Percentiles rank a stretch among this genome's conserved stretches.
phyloP scores from a whole-genome alignment of 768 basidiomycete genomes.

The Boletellus sp. region DNA sequence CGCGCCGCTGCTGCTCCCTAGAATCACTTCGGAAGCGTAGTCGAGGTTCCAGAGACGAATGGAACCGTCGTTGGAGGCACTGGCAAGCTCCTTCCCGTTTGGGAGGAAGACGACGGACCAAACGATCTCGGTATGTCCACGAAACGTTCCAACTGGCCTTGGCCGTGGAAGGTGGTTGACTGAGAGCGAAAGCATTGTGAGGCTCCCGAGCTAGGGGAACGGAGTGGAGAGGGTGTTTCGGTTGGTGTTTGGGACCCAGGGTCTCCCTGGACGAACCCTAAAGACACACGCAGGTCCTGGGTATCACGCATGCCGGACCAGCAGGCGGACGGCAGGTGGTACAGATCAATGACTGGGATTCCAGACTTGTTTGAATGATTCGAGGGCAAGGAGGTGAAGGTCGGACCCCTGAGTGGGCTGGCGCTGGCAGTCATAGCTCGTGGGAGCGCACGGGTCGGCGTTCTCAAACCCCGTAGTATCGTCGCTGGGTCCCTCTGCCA shows the following conservation, averaged over 20 bases:
- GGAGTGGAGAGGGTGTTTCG: constrained; percentile 21
- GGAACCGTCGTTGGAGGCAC: constrained; percentile 30
- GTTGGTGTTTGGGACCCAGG: constrained; percentile 23
- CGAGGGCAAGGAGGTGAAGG: constrained; percentile 16
- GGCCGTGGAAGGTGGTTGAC: constrained; percentile 27
- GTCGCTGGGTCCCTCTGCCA: not conserved
- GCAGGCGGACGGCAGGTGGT: constrained; percentile 32
- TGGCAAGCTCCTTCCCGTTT: constrained; percentile 21
- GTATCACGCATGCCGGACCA: constrained; percentile 29
- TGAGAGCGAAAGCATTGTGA: constrained; percentile 31
- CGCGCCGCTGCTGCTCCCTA: constrained; percentile 18
- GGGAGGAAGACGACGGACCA: constrained; percentile 30
- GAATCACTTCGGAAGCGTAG: constrained; percentile 22
- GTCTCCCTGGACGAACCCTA: constrained; percentile 29
- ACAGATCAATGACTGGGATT: constrained; percentile 32
- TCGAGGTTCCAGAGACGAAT: constrained; percentile 30
- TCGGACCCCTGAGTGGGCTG: constrained; percentile 32
- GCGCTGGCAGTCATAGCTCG: constrained; percentile 18
- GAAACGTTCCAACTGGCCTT: constrained; percentile 18
- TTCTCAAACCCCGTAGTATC: constrained; percentile 1
- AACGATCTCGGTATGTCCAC: constrained; percentile 27
- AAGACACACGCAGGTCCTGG: constrained; percentile 28
- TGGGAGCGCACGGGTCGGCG: constrained; percentile 22
- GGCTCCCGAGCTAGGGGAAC: constrained; percentile 22
- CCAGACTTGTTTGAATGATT: constrained; percentile 31